Evolutionary conservation across 2,329 filamentous ascomycete species (phyloP), one percentile per base, ranked within the genome.

Genomic region (Emericellopsis cladophorae): DNA sequence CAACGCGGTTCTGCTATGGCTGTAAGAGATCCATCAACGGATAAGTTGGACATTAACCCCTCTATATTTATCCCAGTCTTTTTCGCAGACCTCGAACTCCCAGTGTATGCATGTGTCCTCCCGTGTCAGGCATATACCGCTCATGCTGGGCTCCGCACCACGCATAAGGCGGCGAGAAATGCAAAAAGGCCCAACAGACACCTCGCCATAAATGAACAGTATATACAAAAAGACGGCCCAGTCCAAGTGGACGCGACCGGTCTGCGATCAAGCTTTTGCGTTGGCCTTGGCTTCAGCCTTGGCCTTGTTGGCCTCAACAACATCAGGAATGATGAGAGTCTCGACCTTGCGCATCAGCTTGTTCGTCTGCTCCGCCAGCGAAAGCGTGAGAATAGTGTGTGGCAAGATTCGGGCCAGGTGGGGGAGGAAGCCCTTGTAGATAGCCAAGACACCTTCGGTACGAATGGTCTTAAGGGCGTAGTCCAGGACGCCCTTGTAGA

Each of bases 381-480:
- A 92, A 49, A 98, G 74, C 1, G 90, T 98, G 50, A 96, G 65
- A 57, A 96, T 88, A 32, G 92, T 98, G 60, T 98, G 92, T 36
- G 92, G 92, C 54, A 98, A 66, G 54, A 98, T 96, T 52, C 92
- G 74, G 26, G 92, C 88, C 49, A 98, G 67, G 65, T 98, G 92
- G 14, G 92, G 92, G 55, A 95, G 78, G 68, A 93, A 95, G 44
- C 92, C 92, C 70, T 98, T 98, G 71, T 98, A 98, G 44, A 98
- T 85, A 45, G 92, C 92, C 37, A 96, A 65, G 40, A 95, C 53
- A 18, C 92, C 92, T 60, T 98, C 92, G 0, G 87, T 95, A 57
- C 81, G 82, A 45, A 98, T 72, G 0, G 92, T 98, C 66, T 95
- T 89, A 57, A 75, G 77, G 45, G 96, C 64, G 59, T 92, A 98